Percentiles rank a stretch among this genome's conserved stretches.
Evolutionary conservation across 805 yeast species (phyloP).

Genomic region (Tetrapisispora nanseiensis): DNA sequence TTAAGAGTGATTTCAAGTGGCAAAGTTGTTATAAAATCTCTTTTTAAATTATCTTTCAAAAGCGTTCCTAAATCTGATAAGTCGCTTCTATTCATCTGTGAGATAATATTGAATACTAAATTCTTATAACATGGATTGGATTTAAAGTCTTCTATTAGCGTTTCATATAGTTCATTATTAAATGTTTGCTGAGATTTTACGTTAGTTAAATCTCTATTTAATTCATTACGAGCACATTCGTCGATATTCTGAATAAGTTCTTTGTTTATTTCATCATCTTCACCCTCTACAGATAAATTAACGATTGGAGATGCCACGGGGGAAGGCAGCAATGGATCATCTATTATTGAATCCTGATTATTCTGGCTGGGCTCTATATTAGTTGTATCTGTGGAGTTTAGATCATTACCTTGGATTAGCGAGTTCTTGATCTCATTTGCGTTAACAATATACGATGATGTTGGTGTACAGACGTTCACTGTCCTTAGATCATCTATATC

Average conservation of each 20-base stretch:
- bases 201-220: not conserved
- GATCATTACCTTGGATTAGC: not conserved
- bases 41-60: constrained; percentile 37
- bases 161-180: constrained; percentile 11
- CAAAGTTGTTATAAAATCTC: constrained; percentile 60
- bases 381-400: constrained; percentile 3
- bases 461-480: constrained; percentile 1
- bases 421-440: not conserved
- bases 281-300: not conserved
- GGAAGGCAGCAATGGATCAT: constrained; percentile 24
- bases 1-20: constrained; percentile 68
- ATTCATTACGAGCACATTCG: not conserved
- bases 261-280: not conserved
- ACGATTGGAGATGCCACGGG: constrained; percentile 26
- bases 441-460: constrained; percentile 1
- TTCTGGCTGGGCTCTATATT: constrained; percentile 1
- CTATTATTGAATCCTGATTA: constrained; percentile 6
- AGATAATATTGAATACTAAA: constrained; percentile 21
- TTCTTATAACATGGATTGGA: constrained; percentile 11
- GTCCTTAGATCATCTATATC: not conserved
- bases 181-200: not conserved
- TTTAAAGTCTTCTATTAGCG: constrained; percentile 10
- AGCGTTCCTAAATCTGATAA: constrained; percentile 25
- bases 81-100: constrained; percentile 21
- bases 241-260: not conserved